Evolutionary conservation across 2,329 filamentous ascomycete species (phyloP).

Genomic region (Helotiales sp.): DNA sequence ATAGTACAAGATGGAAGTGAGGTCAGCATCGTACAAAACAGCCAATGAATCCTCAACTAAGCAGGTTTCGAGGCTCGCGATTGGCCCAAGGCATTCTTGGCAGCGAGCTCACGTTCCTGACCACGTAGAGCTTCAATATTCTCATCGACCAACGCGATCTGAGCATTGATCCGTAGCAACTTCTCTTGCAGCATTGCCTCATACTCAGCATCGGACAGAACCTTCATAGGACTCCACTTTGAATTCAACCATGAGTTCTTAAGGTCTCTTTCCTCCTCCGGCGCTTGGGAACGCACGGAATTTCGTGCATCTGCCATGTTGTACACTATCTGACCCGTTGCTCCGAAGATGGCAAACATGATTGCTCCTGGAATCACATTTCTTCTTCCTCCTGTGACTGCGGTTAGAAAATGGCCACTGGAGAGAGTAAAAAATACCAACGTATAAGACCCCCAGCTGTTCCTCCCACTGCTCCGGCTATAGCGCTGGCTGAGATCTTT

Average conservation of each 20-base stretch:
- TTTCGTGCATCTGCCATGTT: slow-evolving; percentile 53
- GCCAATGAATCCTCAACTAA: not conserved
- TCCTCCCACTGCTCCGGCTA: slow-evolving; percentile 75
- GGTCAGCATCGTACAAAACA: not conserved
- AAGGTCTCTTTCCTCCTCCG: slow-evolving; percentile 43
- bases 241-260: slow-evolving; percentile 54
- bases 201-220: slow-evolving; percentile 75
- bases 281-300: slow-evolving; percentile 3
- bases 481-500: slow-evolving; percentile 67
- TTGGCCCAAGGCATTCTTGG: slow-evolving; percentile 10
- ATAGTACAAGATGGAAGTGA: not conserved
- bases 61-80: slow-evolving; percentile 3
- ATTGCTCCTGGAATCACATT: slow-evolving; percentile 61
- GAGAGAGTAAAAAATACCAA: slow-evolving; percentile 36
- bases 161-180: slow-evolving; percentile 71
- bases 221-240: slow-evolving; percentile 73
- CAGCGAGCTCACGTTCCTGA: slow-evolving; percentile 26
- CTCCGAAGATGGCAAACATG: slow-evolving; percentile 63
- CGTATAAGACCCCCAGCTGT: slow-evolving; percentile 63
- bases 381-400: slow-evolving; percentile 57
- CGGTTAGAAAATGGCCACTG: not conserved
- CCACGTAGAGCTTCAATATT: slow-evolving; percentile 61
- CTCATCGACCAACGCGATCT: slow-evolving; percentile 80
- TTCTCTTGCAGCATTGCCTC: slow-evolving; percentile 72
- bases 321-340: slow-evolving; percentile 59